A percentile compares a stretch with the other conserved stretches of the same genome.
phyloP scores from a whole-genome alignment of 805 yeast species.

The Saccharomycopsis vini region DNA sequence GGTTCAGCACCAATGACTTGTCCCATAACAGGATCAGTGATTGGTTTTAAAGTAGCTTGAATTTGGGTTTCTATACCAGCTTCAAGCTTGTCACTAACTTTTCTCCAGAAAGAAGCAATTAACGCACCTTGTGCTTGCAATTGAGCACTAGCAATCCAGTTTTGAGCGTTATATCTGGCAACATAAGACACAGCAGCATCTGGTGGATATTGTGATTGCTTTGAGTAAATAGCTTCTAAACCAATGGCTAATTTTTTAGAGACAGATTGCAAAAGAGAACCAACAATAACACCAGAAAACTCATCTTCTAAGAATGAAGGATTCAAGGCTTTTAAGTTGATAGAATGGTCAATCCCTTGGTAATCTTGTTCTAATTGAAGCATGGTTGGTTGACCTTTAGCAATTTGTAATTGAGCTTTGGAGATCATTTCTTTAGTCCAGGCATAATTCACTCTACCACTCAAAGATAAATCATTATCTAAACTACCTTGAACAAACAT shows the following conservation, averaged over 20 bases:
- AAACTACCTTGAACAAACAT: conserved; percentile 84
- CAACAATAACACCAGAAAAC: conserved; percentile 88
- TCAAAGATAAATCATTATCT: conserved; percentile 76
- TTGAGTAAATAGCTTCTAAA: conserved; percentile 82
- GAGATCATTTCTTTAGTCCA: conserved; percentile 76
- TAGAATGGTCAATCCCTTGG: conserved; percentile 79
- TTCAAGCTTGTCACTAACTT: conserved; percentile 85
- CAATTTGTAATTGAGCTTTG: conserved; percentile 80
- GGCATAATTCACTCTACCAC: conserved; percentile 85
- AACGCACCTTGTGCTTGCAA: conserved; percentile 87
- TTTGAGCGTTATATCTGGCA: conserved; percentile 72
- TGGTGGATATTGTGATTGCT: conserved; percentile 64
- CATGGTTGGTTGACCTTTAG: conserved; percentile 86
- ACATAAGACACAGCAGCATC: conserved; percentile 87
- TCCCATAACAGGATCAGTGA: conserved; percentile 67
- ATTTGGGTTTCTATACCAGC: conserved; percentile 87
- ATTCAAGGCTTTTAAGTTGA: conserved; percentile 85
- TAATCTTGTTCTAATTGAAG: conserved; percentile 93
- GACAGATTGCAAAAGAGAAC: conserved; percentile 81
- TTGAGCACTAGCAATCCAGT: conserved; percentile 93
- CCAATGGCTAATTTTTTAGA: conserved; percentile 81
- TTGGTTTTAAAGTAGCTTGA: conserved; percentile 67
- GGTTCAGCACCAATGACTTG: conserved; percentile 77
- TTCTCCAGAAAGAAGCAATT: conserved; percentile 88
- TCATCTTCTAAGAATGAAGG: conserved; percentile 70